Evolutionary conservation across 495 filamentous ascomycete species (phyloP).

Genomic region (Daldinia bambusicola): DNA sequence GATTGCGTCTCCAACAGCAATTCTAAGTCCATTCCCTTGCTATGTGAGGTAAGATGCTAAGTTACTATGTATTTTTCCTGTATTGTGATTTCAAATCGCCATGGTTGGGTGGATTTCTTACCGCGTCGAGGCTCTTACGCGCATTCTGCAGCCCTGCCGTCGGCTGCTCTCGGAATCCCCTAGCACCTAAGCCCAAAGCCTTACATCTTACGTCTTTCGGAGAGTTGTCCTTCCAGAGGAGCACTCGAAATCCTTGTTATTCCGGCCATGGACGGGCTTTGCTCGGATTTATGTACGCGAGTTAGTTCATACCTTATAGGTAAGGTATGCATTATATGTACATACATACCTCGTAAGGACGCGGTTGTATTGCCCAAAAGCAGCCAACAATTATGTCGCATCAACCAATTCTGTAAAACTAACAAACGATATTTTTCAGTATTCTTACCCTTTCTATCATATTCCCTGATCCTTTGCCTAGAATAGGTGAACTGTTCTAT

Average conservation of each 20-base stretch:
- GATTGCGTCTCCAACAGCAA: not conserved
- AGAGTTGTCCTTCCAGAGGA: not conserved
- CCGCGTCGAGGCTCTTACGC: slow-evolving; percentile 4
- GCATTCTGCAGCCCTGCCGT: not conserved
- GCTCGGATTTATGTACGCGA: not conserved
- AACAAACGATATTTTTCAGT: not conserved
- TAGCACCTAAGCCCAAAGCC: not conserved
- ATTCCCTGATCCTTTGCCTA: not conserved
- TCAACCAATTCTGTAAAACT: not conserved
- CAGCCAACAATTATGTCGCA: not conserved
- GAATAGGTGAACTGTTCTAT: not conserved
- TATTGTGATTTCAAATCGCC: not conserved
- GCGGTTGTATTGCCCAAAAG: not conserved
- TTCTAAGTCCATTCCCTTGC: not conserved
- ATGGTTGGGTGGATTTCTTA: slow-evolving; percentile 7
- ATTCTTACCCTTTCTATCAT: not conserved
- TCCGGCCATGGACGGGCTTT: not conserved
- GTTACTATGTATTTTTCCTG: not conserved
- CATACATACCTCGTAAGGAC: not conserved
- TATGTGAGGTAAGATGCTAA: not conserved
- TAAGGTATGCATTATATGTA: too few relatives aligned
- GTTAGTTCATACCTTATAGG: not conserved
- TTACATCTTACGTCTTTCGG: not conserved
- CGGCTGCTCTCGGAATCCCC: slow-evolving; percentile 4
- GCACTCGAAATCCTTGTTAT: not conserved